These are phyloP conservation scores for Fusarium virguliforme DNA, from an alignment of 2,329 filamentous ascomycete genomes.

Conservation along the genomic window DNA sequence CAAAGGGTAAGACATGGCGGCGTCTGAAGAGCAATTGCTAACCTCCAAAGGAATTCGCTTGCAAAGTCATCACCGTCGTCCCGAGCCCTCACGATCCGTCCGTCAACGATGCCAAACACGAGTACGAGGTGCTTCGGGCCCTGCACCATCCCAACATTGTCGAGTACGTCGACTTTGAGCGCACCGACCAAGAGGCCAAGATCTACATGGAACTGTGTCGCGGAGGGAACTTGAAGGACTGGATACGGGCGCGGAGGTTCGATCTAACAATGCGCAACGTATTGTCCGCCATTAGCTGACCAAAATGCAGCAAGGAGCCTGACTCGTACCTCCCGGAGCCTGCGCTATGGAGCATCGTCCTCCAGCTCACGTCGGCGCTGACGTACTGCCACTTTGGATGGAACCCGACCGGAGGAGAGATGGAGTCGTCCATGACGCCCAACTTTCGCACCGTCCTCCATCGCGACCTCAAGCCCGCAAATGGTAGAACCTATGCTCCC, in stretches of 20 bases:
- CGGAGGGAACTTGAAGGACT: conserved; percentile 1
- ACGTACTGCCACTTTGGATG: conserved; percentile 4
- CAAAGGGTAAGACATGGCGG: background rate
- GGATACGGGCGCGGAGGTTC: conserved; percentile 2
- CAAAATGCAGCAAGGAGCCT: background rate
- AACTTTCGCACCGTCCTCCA: background rate
- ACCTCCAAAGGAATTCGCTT: background rate
- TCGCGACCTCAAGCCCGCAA: conserved; percentile 2
- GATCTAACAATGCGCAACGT: background rate
- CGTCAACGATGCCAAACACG: conserved; percentile 3
- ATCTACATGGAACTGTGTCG: background rate
- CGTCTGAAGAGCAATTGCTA: background rate
- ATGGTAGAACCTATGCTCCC: background rate
- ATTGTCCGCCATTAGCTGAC: background rate
- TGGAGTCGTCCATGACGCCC: background rate
- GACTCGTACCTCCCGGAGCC: background rate
- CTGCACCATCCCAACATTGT: conserved; percentile 2
- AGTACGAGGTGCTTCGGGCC: background rate
- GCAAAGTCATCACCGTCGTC: background rate
- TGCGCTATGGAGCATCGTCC: background rate
- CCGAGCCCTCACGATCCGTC: background rate
- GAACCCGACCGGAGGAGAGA: background rate
- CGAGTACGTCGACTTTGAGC: conserved; percentile 2
- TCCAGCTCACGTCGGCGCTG: background rate
- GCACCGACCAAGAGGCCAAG: background rate